These are phyloP conservation scores for Pythium aristosporum DNA, from an alignment of 352 stramenopile species.

Conservation along the genomic window DNA sequence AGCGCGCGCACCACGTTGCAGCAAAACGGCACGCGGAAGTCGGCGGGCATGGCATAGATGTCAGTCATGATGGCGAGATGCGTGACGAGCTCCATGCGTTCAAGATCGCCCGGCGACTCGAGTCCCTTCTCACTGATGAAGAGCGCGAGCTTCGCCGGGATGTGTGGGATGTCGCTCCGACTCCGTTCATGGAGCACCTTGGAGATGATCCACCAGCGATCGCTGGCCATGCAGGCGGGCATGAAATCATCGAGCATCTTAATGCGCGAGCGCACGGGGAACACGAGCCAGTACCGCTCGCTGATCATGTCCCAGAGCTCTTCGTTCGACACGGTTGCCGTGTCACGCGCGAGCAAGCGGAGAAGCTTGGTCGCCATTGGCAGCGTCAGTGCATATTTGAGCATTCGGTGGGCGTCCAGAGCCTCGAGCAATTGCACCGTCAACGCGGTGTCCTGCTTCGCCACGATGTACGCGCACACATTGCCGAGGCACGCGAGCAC, in stretches of 20 bases:
- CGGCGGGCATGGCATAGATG: background rate
- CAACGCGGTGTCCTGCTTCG: constrained; percentile 33
- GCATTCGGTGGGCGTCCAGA: constrained; percentile 31
- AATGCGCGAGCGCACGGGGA: background rate
- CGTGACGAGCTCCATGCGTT: constrained; percentile 9
- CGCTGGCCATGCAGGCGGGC: background rate
- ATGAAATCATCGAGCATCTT: constrained; percentile 5
- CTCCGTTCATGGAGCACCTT: constrained; percentile 7
- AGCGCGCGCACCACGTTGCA: constrained; percentile 9
- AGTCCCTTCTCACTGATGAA: constrained; percentile 1
- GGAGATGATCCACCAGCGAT: constrained; percentile 20
- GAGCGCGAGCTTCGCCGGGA: constrained; percentile 2
- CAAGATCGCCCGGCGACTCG: background rate
- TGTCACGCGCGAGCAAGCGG: constrained; percentile 38
- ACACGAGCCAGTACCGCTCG: background rate
- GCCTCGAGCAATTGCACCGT: constrained; percentile 39
- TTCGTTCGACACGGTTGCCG: background rate
- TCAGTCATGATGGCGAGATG: constrained; percentile 3
- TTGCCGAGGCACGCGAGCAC: constrained; percentile 35
- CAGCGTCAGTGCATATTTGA: constrained; percentile 33
- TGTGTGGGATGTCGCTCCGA: background rate
- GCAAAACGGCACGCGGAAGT: background rate
- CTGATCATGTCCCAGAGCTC: constrained; percentile 2
- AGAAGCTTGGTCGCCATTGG: constrained; percentile 13
- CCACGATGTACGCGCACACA: constrained; percentile 47